Evolutionary conservation across 176 grass and related monocot species (phyloP), one percentile per base, ranked within the genome.

Genomic region (Phoenix roebelenii): DNA sequence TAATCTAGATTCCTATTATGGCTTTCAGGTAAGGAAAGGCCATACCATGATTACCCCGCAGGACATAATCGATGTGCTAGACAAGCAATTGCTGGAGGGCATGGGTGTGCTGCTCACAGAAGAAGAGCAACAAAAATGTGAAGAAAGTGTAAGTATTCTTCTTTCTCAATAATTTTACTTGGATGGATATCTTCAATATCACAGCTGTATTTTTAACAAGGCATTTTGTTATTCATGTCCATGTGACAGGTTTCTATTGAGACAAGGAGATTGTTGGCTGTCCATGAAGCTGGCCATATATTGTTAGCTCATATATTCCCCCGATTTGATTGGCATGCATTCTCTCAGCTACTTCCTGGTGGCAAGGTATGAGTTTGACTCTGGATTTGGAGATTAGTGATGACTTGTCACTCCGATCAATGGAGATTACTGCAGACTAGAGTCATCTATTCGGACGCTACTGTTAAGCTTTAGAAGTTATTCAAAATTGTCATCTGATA

Each of bases 341-440:
- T 76, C 64, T 76, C 74, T 60, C 74, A 76, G 64, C 18, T 76
- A 76, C 74, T 76, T 68, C 74, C 74, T 67, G 74, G 74, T 61
- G 74, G 74, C 5, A 61, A 76, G 74, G 74, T 68, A 63, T 52
- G 58, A 4, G 23, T 50, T 52, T 44, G 35, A 44, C 35, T 44
- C 9, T 44, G 35, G 10, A 12, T 44, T 39, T 3, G 35, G 9
- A 44, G 35, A 44, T 44, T 44, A 2, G 10, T 44, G 35, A 44
- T 44, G 35, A 12, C 35, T 44, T 5, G 28, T 3, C 35, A 44
- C 9, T 44, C 10, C 12, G 35, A 44, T 44, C 35, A 3, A 44
- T 12, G 7, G 35, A 12, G 35, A 12, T 44, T 44, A 35, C 5
- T 9, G 7, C 9, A 7, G 32, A 35, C 32, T 35, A 44, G 35